phyloP scores from a whole-genome alignment of 129 eudicot genomes.

The Chrysanthemum makinoi region DNA sequence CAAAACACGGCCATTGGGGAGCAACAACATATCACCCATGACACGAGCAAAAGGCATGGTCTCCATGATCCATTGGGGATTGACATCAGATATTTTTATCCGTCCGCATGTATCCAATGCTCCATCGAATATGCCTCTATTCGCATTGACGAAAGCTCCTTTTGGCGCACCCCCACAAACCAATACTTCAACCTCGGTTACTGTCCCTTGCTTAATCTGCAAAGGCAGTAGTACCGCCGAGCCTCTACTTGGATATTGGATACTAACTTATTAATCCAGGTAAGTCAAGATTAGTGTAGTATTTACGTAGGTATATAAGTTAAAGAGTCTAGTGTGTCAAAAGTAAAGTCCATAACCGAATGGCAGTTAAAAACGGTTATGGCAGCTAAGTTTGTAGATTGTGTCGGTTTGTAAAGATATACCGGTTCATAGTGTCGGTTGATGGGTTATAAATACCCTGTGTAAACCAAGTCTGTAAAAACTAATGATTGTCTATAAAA shows the following conservation, averaged over 20 bases:
- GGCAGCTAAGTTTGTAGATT: no score
- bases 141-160: conserved; percentile 27
- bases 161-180: conserved; percentile 34
- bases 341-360: no score
- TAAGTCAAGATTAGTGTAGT: no score
- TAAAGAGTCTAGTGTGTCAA: no score
- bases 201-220: background rate
- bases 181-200: conserved; percentile 16
- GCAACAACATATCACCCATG: conserved; percentile 34
- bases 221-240: conserved; percentile 31
- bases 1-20: conserved; percentile 26
- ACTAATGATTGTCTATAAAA: no score
- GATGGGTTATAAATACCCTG: no score
- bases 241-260: conserved; percentile 31
- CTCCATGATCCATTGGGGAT: conserved; percentile 34
- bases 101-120: conserved; percentile 28
- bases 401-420: no score
- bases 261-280: no score
- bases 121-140: conserved; percentile 17
- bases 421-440: no score
- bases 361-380: no score
- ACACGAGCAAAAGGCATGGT: conserved; percentile 38
- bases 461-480: no score
- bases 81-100: conserved; percentile 21
- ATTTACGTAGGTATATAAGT: no score